Percentiles rank a stretch among this genome's conserved stretches.
Evolutionary conservation across 768 basidiomycete genomes (phyloP).

Genomic region (Pleurotus sapidus): DNA sequence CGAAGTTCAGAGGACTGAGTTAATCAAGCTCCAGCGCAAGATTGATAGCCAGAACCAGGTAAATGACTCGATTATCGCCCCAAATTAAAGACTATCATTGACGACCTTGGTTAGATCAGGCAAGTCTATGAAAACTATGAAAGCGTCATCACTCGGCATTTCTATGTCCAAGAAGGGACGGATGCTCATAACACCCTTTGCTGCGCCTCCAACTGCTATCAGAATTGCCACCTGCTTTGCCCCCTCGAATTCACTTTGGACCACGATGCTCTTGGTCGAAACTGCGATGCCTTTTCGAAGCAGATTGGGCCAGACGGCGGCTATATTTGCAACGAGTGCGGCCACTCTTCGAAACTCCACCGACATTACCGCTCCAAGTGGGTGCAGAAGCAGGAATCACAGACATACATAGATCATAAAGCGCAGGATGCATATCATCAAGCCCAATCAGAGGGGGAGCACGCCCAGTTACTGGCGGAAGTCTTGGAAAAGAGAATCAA

Average conservation of each 20-base stretch:
- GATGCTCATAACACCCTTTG: slow-evolving; percentile 11
- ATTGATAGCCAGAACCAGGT: slow-evolving; percentile 6
- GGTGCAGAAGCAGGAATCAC: not conserved
- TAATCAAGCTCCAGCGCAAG: slow-evolving; percentile 5
- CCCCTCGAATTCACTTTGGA: slow-evolving; percentile 10
- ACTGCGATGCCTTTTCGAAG: not conserved
- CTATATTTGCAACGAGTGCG: not conserved
- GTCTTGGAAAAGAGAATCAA: not conserved
- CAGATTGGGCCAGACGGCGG: not conserved
- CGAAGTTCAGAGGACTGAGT: slow-evolving; percentile 7
- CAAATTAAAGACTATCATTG: not conserved
- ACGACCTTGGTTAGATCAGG: not conserved
- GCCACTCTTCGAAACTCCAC: not conserved
- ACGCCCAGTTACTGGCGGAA: not conserved
- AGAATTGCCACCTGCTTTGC: slow-evolving; percentile 12
- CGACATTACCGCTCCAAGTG: slow-evolving; percentile 5
- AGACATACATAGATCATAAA: not conserved
- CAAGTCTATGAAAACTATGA: slow-evolving; percentile 6
- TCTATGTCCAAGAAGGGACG: slow-evolving; percentile 2
- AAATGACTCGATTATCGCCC: not conserved
- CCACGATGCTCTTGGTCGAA: not conserved
- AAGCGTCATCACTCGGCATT: slow-evolving; percentile 1
- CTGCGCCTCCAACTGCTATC: slow-evolving; percentile 8
- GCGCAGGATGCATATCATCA: not conserved
- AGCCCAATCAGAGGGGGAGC: not conserved